Evolutionary conservation across 2,329 filamentous ascomycete species (phyloP), one percentile per base, ranked within the genome.

Genomic region (Colletotrichum costaricense): DNA sequence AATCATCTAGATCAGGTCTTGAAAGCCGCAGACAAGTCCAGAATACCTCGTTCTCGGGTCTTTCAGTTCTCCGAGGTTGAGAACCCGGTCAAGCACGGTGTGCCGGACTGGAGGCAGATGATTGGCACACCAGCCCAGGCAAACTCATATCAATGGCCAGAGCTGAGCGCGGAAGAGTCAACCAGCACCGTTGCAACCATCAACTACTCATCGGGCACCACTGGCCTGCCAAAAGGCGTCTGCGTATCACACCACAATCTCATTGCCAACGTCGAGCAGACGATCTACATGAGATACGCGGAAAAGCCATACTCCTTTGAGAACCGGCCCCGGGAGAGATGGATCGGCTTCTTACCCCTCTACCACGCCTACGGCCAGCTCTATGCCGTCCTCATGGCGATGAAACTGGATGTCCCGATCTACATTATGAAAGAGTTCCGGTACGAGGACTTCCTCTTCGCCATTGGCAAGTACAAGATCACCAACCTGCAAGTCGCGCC

Each of bases 321-420:
- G 3, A 79, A 82, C 4, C 80, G 82, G 46, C 84, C 84, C 26
- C 78, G 80, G 9, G 88, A 88, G 76, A 81, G 86, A 52, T 88
- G 87, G 85, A 76, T 88, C 33, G 86, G 90, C 60, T 92, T 93
- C 78, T 82, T 94, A 14, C 93, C 93, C 0, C 88, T 93, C 78
- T 93, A 91, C 77, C 90, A 92, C 77, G 89, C 89, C 7, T 90
- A 88, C 74, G 87, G 87, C 2, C 89, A 91, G 78, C 82, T 88
- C 3, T 85, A 86, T 68, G 87, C 87, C 69, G 87, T 86, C 71
- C 79, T 89, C 33, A 83, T 86, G 75, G 84, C 85, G 0, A 78
- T 83, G 14, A 85, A 82, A 74, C 80, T 85, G 33, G 78, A 81
- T 2, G 79, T 87, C 0, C 86, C 87, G 0, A 83, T 89, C 12